A percentile compares a stretch with the other conserved stretches of the same genome.
phyloP scores from a whole-genome alignment of 768 basidiomycete genomes.

The Pleurotus djamor region DNA sequence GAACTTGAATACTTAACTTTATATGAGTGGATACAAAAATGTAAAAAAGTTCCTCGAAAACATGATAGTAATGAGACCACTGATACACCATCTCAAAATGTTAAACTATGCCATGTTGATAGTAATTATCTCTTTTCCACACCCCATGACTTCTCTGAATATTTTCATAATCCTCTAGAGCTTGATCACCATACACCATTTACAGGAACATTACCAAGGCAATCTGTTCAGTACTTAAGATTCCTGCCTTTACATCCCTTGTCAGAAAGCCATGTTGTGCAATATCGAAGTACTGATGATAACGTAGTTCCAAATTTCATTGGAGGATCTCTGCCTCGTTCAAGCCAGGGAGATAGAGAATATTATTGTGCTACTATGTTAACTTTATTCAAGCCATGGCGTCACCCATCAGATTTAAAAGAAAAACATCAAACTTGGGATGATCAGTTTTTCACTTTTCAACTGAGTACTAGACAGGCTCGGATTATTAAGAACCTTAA shows the following conservation, averaged over 20 bases:
- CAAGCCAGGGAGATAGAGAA: conserved; percentile 25
- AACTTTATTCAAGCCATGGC: conserved; percentile 22
- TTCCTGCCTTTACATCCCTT: background rate
- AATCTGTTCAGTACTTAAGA: background rate
- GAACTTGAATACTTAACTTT: conserved; percentile 17
- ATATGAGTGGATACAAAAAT: conserved; percentile 21
- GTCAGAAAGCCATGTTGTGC: background rate
- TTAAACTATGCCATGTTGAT: too few species aligned
- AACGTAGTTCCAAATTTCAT: background rate
- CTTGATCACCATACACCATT: background rate
- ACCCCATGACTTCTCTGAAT: background rate
- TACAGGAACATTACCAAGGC: background rate
- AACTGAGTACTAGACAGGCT: conserved; percentile 10
- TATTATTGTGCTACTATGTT: conserved; percentile 24
- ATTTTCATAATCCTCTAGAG: background rate
- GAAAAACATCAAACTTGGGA: conserved; percentile 13
- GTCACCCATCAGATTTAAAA: conserved; percentile 17
- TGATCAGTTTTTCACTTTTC: conserved; percentile 10
- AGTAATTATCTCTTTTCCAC: too few species aligned
- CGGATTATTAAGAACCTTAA: conserved; percentile 21
- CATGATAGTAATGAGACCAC: too few species aligned
- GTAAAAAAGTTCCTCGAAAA: too few species aligned
- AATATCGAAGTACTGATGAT: background rate
- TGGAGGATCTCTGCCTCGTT: background rate
- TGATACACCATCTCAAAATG: too few species aligned